Conservation (phyloP, 1,139 yeast genomes). For the Candida sp. region DNA sequence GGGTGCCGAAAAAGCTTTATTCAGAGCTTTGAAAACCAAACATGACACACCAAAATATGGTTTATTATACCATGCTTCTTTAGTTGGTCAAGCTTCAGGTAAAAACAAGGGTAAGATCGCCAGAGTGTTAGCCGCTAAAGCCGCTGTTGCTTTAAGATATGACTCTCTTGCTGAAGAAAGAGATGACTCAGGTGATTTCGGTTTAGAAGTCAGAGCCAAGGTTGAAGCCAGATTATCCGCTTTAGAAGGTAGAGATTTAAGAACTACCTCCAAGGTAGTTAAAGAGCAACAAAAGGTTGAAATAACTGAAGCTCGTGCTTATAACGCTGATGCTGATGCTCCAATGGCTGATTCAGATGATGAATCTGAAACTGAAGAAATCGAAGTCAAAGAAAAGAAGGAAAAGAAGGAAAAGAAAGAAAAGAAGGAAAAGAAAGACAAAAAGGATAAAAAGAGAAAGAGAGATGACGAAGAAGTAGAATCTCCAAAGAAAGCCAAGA, state of each 20-base stretch:
- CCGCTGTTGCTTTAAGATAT: slow-evolving; percentile 93
- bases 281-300: slow-evolving; percentile 83
- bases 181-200: slow-evolving; percentile 92
- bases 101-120: slow-evolving; percentile 99
- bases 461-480: slow-evolving; percentile 33
- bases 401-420: slow-evolving; percentile 20
- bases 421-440: slow-evolving; percentile 20
- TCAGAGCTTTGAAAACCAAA: slow-evolving; percentile 97
- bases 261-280: slow-evolving; percentile 74
- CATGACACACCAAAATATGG: slow-evolving; percentile 99
- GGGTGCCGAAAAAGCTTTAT: slow-evolving; percentile 98
- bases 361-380: slow-evolving; percentile 44
- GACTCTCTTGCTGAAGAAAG: slow-evolving; percentile 98
- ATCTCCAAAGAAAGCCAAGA: slow-evolving; percentile 46
- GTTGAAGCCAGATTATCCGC: slow-evolving; percentile 94
- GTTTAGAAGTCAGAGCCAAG: slow-evolving; percentile 87
- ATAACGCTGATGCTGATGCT: slow-evolving; percentile 93
- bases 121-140: slow-evolving; percentile 97
- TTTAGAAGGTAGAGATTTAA: slow-evolving; percentile 90
- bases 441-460: slow-evolving; percentile 43
- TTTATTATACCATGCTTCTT: slow-evolving; percentile 93
- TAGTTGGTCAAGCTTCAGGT: slow-evolving; percentile 94
- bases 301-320: slow-evolving; percentile 78
- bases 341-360: slow-evolving; percentile 43
- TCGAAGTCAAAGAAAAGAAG: slow-evolving; percentile 31